Base-by-base conservation (phyloP, 352 stramenopile genomes). In the Phytopythium oedochilum region DNA sequence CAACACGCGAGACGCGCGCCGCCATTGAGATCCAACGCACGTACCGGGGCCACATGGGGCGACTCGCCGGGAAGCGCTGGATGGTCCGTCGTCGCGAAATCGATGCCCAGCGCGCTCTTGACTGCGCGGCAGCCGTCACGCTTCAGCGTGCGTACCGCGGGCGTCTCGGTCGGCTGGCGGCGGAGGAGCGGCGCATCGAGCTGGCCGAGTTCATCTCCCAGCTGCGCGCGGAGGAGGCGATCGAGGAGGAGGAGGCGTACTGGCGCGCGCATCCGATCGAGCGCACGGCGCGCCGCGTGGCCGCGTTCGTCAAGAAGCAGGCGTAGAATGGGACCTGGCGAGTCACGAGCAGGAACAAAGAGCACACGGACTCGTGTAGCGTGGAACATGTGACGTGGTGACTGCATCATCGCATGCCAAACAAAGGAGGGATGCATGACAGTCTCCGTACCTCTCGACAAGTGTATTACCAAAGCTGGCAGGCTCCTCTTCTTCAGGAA, bases 161-260 rank as follows among this genome's bases (percentile, higher is more conserved):
- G 7, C 89, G 91, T 18, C 70, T 91, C 23, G 92, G 85, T 2
- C 77, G 93, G 28, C 68, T 91, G 18, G 68, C 72, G n/a, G 89
- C 93, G 9, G 84, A 92, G 46, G 82, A 94, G 28, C 59, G 78
- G 25, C 75, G 92, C 35, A 76, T 89, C n/a, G 91, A 98, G 55
- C 82, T 98, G 55, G 91, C 89, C 22, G 86, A 98, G 66, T 98
- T 97, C 60, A 96, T 98, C 49, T 88, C 88, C 25, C 76, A 94
- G 35, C 81, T 98, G 40, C 82, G 92, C 25, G 80, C 86, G 11
- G 86, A 97, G 48, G 92, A 98, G 57, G 88, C 89, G 20, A 85
- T 90, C 35, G 81, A 88, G 12, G 92, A 98, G 51, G 91, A 98
- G 53, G 69, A 87, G 35, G 80, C 83, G 53, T 88, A 88, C 66